Evolutionary conservation across 768 basidiomycete species (phyloP).

Genomic region (Pilatotrama ljubarskyi): DNA sequence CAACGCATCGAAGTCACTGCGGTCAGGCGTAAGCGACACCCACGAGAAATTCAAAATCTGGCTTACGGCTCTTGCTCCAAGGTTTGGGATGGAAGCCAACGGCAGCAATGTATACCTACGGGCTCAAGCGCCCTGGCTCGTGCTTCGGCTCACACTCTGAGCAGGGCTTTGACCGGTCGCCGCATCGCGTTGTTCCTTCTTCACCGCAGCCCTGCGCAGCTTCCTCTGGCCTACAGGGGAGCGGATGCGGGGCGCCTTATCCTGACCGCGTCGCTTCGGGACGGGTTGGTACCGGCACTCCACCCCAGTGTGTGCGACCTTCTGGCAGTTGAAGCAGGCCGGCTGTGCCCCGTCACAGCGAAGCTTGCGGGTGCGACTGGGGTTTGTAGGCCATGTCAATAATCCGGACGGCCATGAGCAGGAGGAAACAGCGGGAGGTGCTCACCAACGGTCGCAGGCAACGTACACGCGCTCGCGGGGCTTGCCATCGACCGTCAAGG

Average conservation of each 20-base stretch:
- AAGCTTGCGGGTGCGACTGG: slow-evolving; percentile 20
- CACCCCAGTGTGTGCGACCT: not conserved
- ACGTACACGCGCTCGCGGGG: slow-evolving; percentile 18
- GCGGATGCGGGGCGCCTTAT: slow-evolving; percentile 18
- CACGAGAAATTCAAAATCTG: too few relatives aligned
- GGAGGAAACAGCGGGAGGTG: not conserved
- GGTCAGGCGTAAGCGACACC: too few relatives aligned
- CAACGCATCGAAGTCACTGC: too few relatives aligned
- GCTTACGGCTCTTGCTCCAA: too few relatives aligned
- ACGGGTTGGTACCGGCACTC: slow-evolving; percentile 9
- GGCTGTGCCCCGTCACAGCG: slow-evolving; percentile 20
- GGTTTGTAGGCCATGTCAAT: slow-evolving; percentile 16
- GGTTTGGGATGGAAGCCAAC: too few relatives aligned
- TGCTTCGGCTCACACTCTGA: not conserved
- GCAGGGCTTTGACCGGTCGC: not conserved
- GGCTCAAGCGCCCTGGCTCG: not conserved
- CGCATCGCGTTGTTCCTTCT: not conserved
- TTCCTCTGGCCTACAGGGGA: slow-evolving; percentile 28
- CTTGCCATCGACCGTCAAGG: slow-evolving; percentile 15
- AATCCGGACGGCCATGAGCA: not conserved
- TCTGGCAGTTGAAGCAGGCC: slow-evolving; percentile 14
- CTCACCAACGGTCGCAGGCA: slow-evolving; percentile 19
- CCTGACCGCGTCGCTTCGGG: slow-evolving; percentile 19
- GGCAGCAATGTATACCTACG: too few relatives aligned
- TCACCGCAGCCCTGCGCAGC: slow-evolving; percentile 25